phyloP scores from a whole-genome alignment of 1,139 yeast genomes.

The Casaregolazyma lundiana region DNA sequence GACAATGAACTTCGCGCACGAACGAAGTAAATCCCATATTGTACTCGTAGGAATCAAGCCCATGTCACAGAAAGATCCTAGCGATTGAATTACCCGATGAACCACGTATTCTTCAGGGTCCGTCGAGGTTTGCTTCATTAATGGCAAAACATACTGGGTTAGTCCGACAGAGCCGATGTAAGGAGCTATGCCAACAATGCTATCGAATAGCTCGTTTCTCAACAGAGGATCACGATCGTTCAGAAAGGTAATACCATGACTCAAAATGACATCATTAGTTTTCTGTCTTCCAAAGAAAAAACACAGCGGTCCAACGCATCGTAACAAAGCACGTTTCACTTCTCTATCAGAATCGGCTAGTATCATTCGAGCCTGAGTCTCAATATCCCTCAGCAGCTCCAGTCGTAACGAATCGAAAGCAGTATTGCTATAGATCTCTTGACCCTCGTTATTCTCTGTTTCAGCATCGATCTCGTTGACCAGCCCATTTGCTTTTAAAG shows the following conservation, averaged over 20 bases:
- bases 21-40: conserved; percentile 48
- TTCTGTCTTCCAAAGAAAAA: conserved; percentile 80
- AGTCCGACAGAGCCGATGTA: conserved; percentile 76
- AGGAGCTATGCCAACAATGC: conserved; percentile 75
- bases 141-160: conserved; percentile 83
- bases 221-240: conserved; percentile 72
- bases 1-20: conserved; percentile 50
- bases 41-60: conserved; percentile 48
- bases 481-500: conserved; percentile 44
- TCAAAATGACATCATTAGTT: conserved; percentile 80
- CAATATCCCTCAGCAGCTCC: conserved; percentile 39
- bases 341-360: conserved; percentile 64
- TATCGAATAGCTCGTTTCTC: conserved; percentile 64
- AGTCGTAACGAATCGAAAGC: conserved; percentile 35
- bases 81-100: conserved; percentile 65
- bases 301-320: conserved; percentile 69
- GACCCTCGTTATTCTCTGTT: conserved; percentile 38
- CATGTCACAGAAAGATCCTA: conserved; percentile 51
- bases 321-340: conserved; percentile 67
- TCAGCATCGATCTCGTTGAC: conserved; percentile 38
- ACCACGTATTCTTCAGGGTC: conserved; percentile 85
- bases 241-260: conserved; percentile 86
- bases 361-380: conserved; percentile 57
- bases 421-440: conserved; percentile 18
- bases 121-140: conserved; percentile 72